Evolutionary conservation across 163 green algal species (phyloP).

Genomic region (Scenedesmus sp.): DNA sequence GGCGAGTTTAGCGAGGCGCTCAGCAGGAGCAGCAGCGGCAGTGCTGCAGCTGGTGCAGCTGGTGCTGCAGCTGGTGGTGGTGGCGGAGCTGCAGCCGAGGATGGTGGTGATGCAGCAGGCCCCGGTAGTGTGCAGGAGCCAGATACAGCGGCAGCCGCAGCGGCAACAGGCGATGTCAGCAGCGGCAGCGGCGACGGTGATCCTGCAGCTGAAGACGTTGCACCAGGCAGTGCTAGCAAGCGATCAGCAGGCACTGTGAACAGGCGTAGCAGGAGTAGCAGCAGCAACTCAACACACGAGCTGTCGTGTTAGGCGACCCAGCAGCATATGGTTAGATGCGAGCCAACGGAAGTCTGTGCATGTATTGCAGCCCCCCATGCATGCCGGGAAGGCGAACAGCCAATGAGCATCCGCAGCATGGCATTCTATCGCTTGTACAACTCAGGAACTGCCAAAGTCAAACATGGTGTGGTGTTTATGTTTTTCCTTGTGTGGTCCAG

Average conservation of each 20-base stretch:
- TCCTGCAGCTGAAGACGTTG: not conserved
- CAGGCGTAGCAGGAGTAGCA: not conserved
- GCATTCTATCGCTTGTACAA: not conserved
- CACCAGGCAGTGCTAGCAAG: not conserved
- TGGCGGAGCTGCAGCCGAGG: not conserved
- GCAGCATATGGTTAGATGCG: not conserved
- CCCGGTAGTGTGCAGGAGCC: not conserved
- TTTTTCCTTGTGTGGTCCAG: not conserved
- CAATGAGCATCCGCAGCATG: not conserved
- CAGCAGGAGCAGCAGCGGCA: not conserved
- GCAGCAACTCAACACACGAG: not conserved
- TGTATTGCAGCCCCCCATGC: not conserved
- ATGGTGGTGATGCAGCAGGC: not conserved
- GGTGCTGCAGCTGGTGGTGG: not conserved
- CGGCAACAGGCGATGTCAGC: not conserved
- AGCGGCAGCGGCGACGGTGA: not conserved
- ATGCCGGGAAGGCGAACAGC: not conserved
- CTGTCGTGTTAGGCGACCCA: not conserved
- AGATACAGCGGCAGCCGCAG: not conserved
- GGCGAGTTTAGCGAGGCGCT: not conserved
- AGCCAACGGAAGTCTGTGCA: not conserved
- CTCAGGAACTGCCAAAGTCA: not conserved
- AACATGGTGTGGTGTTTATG: constrained; percentile 8
- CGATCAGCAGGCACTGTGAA: not conserved
- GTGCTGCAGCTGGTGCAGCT: not conserved